A percentile compares a stretch with the other conserved stretches of the same genome.
Evolutionary conservation across 2,329 filamentous ascomycete species (phyloP).

Genomic region (Fusarium fujikuroi): DNA sequence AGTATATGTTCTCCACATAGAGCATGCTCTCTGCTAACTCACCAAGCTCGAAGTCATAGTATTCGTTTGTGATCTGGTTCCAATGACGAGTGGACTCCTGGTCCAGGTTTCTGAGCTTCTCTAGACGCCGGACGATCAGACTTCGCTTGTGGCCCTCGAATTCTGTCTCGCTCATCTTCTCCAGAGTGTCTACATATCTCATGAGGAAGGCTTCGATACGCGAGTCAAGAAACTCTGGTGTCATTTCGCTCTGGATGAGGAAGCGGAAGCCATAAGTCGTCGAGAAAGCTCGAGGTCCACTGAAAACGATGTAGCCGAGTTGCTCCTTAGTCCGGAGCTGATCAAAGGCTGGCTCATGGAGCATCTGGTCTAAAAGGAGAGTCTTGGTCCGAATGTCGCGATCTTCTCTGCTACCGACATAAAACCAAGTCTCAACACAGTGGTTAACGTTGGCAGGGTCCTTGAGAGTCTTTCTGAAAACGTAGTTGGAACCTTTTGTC

Average conservation of each 20-base stretch:
- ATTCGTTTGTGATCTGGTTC: slow-evolving; percentile 85
- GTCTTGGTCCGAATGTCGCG: slow-evolving; percentile 78
- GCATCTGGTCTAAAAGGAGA: slow-evolving; percentile 86
- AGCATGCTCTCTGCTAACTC: slow-evolving; percentile 49
- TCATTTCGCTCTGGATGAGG: slow-evolving; percentile 91
- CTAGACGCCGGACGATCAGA: slow-evolving; percentile 84
- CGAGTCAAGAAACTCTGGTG: slow-evolving; percentile 83
- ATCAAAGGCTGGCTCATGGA: slow-evolving; percentile 93
- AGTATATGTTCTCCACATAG: slow-evolving; percentile 9
- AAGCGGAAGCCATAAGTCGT: slow-evolving; percentile 88
- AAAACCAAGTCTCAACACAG: slow-evolving; percentile 82
- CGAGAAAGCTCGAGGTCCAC: slow-evolving; percentile 75
- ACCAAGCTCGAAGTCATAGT: slow-evolving; percentile 91
- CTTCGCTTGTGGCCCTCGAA: slow-evolving; percentile 94
- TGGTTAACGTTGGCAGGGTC: slow-evolving; percentile 92
- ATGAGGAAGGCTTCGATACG: slow-evolving; percentile 88
- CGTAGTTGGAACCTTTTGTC: slow-evolving; percentile 81
- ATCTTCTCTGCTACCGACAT: slow-evolving; percentile 75
- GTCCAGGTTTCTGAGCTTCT: slow-evolving; percentile 91
- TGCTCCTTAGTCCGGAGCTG: slow-evolving; percentile 97
- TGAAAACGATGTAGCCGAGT: slow-evolving; percentile 95
- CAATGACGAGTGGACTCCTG: slow-evolving; percentile 87
- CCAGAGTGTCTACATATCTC: slow-evolving; percentile 72
- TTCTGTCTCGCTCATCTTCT: slow-evolving; percentile 81
- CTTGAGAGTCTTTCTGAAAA: slow-evolving; percentile 82